A percentile compares a stretch with the other conserved stretches of the same genome.
Conservation (phyloP, 768 basidiomycete genomes). For the Rossbeevera mucosa region DNA sequence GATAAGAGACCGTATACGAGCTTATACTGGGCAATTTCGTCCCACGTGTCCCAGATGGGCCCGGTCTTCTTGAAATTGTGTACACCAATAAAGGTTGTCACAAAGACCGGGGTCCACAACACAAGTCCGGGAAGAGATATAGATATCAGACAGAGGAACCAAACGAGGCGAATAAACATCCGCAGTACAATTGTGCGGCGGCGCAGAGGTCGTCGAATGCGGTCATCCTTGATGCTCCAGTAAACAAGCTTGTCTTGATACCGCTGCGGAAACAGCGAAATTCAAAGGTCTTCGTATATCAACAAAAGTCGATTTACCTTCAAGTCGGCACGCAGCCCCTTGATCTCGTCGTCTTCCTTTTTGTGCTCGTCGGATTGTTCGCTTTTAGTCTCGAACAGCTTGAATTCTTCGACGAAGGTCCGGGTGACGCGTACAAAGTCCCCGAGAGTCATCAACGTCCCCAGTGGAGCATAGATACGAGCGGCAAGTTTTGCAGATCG, state of each 20-base stretch:
- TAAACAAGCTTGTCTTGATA: conserved; percentile 70
- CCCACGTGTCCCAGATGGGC: conserved; percentile 81
- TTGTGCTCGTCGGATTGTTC: conserved; percentile 24
- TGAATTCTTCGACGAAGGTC: conserved; percentile 75
- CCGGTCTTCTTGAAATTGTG: conserved; percentile 77
- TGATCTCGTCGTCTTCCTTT: conserved; percentile 26
- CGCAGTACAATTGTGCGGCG: conserved; percentile 55
- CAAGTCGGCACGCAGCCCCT: conserved; percentile 47
- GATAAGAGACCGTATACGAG: conserved; percentile 77
- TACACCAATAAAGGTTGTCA: conserved; percentile 64
- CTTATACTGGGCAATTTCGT: conserved; percentile 88
- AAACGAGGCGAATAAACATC: conserved; percentile 58
- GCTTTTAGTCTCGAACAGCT: conserved; percentile 33
- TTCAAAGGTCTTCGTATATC: background rate
- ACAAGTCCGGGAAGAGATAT: conserved; percentile 72
- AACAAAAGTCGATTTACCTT: conserved; percentile 40
- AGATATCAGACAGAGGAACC: conserved; percentile 57
- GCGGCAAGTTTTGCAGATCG: conserved; percentile 73
- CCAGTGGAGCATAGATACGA: conserved; percentile 82
- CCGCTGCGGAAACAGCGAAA: conserved; percentile 35
- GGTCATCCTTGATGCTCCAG: conserved; percentile 80
- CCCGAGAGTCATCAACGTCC: conserved; percentile 79
- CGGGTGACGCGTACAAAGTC: conserved; percentile 76
- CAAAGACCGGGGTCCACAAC: conserved; percentile 81
- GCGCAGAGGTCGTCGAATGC: conserved; percentile 63